Evolutionary conservation across 345 rosid genomes (phyloP).

Genomic region (Lepidium aucheri): DNA sequence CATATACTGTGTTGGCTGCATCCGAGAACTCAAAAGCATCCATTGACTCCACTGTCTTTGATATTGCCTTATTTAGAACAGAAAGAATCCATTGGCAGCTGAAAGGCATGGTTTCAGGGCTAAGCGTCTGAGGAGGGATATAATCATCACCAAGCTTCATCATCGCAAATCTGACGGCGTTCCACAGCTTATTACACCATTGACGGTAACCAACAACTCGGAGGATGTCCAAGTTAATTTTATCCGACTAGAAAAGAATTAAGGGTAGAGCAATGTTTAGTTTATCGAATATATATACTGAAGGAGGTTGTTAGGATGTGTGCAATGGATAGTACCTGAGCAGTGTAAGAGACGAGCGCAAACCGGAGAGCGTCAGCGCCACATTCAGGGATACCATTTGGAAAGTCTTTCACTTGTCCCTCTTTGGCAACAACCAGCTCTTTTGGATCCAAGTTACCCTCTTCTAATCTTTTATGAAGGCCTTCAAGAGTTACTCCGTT

Average conservation of each 20-base stretch:
- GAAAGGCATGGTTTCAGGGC: conserved; percentile 52
- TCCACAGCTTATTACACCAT: conserved; percentile 98
- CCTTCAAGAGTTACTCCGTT: conserved; percentile 75
- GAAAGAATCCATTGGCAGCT: conserved; percentile 93
- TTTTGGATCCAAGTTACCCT: conserved; percentile 71
- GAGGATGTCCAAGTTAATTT: conserved; percentile 89
- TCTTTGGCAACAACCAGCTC: conserved; percentile 67
- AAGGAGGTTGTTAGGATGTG: background rate
- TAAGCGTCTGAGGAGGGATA: conserved; percentile 39
- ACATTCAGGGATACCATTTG: conserved; percentile 91
- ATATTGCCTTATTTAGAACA: conserved; percentile 61
- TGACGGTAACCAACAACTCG: conserved; percentile 98
- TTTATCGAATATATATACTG: background rate
- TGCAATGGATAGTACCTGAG: conserved; percentile 55
- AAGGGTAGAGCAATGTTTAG: conserved; percentile 3
- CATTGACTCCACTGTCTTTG: conserved; percentile 48
- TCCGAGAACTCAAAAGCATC: conserved; percentile 69
- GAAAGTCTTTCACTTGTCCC: conserved; percentile 76
- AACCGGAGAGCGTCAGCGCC: conserved; percentile 98
- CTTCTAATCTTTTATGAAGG: conserved; percentile 75
- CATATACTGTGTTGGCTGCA: conserved; percentile 67
- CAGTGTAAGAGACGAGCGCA: conserved; percentile 89
- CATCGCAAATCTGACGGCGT: conserved; percentile 95
- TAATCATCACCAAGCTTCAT: conserved; percentile 71
- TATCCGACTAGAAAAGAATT: conserved; percentile 64